phyloP scores from a whole-genome alignment of 345 rosid species.

The Acer saccharum region DNA sequence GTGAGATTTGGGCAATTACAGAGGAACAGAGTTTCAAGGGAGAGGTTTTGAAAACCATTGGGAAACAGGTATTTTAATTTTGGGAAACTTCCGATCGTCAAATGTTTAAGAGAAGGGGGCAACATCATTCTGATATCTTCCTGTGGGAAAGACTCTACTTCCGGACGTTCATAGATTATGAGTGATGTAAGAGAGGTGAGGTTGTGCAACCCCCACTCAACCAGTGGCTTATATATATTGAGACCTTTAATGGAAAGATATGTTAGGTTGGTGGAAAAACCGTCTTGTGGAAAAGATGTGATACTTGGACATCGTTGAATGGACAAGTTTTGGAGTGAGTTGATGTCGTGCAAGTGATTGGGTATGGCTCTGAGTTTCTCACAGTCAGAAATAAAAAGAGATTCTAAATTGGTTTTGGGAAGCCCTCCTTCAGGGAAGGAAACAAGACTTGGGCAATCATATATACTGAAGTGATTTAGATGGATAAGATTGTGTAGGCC shows the following conservation, averaged over 20 bases:
- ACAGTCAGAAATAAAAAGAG: neutral
- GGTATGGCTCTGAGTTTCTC: neutral
- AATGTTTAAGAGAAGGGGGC: neutral
- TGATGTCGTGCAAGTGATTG: neutral
- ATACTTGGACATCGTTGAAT: neutral
- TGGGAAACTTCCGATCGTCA: neutral
- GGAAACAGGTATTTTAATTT: conserved; percentile 10
- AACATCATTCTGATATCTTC: neutral
- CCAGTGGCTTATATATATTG: neutral
- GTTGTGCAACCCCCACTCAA: neutral
- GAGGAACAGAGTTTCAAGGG: neutral
- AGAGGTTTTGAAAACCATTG: conserved; percentile 24
- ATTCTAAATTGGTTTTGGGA: neutral
- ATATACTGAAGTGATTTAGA: neutral
- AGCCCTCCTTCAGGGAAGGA: conserved; percentile 2
- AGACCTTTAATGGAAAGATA: neutral
- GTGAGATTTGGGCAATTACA: neutral
- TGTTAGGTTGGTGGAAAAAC: neutral
- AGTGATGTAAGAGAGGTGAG: neutral
- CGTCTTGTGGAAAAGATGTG: neutral
- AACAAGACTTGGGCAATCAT: neutral
- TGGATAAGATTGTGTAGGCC: neutral
- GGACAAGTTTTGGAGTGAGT: neutral
- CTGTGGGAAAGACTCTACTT: neutral
- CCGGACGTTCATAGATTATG: neutral